These are phyloP conservation scores for Tetrapisispora nanseiensis DNA, from an alignment of 805 yeast genomes.

Conservation along the genomic window DNA sequence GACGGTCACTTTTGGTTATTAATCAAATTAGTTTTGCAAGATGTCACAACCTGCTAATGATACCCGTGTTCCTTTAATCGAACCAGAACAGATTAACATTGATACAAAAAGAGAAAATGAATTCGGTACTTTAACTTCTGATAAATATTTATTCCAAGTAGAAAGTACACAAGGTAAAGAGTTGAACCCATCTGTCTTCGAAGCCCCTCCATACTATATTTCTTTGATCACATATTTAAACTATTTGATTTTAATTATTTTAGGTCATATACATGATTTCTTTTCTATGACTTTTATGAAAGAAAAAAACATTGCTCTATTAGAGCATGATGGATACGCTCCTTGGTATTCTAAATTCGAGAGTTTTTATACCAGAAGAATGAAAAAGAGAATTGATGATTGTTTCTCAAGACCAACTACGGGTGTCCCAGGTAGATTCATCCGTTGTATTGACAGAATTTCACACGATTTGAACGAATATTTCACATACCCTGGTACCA, in stretches of 20 bases:
- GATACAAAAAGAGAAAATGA: constrained; percentile 47
- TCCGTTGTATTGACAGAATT: constrained; percentile 69
- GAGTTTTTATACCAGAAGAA: constrained; percentile 83
- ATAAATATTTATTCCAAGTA: constrained; percentile 55
- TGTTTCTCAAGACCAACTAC: constrained; percentile 94
- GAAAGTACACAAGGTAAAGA: constrained; percentile 46
- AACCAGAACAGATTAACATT: constrained; percentile 27
- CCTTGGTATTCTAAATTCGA: constrained; percentile 95
- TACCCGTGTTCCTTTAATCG: constrained; percentile 28
- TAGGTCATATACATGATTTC: constrained; percentile 88
- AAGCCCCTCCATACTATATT: constrained; percentile 79
- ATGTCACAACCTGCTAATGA: constrained; percentile 3
- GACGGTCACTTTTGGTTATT: too few relatives aligned
- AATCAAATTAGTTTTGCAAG: too few relatives aligned
- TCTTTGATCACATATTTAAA: constrained; percentile 75
- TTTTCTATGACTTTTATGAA: constrained; percentile 62
- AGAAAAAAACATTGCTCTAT: constrained; percentile 50
- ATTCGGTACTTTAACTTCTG: constrained; percentile 59
- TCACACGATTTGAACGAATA: constrained; percentile 55
- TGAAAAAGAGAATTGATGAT: constrained; percentile 85
- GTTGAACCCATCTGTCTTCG: constrained; percentile 50
- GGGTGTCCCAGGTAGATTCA: constrained; percentile 93
- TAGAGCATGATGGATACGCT: constrained; percentile 82
- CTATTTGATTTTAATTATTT: constrained; percentile 71
- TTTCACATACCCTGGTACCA: constrained; percentile 66